phyloP scores from a whole-genome alignment of 148 eudicot species.

The Polygonum aviculare region DNA sequence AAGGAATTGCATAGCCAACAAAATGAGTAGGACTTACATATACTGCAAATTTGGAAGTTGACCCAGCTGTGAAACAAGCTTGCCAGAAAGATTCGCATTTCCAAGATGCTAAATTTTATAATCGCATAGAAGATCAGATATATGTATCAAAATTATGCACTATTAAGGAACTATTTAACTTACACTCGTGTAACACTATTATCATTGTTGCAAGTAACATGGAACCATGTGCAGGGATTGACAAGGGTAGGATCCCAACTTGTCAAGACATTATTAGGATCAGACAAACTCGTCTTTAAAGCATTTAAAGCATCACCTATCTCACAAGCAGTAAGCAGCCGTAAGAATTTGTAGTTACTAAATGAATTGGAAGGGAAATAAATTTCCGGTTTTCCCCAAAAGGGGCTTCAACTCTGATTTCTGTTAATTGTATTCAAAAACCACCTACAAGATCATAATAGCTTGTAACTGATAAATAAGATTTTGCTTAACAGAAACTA shows the following conservation, averaged over 20 bases:
- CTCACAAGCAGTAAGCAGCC: conserved; percentile 12
- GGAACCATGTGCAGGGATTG: conserved; percentile 86
- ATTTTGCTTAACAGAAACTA: not conserved
- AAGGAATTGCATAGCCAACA: not conserved
- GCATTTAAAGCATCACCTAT: conserved; percentile 76
- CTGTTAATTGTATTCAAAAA: not conserved
- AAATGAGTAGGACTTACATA: conserved; percentile 45
- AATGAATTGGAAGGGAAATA: not conserved
- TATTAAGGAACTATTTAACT: conserved; percentile 15
- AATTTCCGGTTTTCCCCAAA: not conserved
- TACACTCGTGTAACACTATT: too few relatives aligned
- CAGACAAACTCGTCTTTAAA: conserved; percentile 39
- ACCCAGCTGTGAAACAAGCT: conserved; percentile 72
- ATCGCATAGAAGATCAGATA: not conserved
- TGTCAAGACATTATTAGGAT: conserved; percentile 65
- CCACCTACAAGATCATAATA: not conserved
- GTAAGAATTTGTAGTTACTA: not conserved
- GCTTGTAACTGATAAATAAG: not conserved
- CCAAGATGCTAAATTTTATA: conserved; percentile 35
- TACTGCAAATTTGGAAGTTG: conserved; percentile 59
- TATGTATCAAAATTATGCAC: not conserved
- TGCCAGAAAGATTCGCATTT: conserved; percentile 65
- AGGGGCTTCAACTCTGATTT: not conserved
- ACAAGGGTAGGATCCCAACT: conserved; percentile 81
- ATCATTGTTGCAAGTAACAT: conserved; percentile 65